Evolutionary conservation across 345 rosid species (phyloP).

Genomic region (Citrus hindsii): DNA sequence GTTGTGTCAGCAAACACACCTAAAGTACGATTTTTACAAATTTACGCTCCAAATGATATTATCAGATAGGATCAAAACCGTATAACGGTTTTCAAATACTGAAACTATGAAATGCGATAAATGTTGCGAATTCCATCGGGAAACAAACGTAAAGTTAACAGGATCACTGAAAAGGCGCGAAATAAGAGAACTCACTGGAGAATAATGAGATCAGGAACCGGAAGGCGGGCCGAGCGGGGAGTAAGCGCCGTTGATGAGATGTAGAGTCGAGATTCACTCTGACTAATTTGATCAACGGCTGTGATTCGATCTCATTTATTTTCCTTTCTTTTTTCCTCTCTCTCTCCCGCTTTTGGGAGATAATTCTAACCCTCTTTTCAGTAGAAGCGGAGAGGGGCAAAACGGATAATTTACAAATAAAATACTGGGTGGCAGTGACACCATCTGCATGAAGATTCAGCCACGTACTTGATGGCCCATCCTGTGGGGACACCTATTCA

Average conservation of each 20-base stretch:
- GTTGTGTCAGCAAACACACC: not conserved
- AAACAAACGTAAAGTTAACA: not conserved
- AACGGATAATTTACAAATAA: slow-evolving; percentile 1
- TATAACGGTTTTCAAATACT: not conserved
- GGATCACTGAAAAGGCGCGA: not conserved
- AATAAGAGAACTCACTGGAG: slow-evolving; percentile 18
- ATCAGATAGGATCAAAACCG: not conserved
- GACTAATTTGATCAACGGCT: not conserved
- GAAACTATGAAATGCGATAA: not conserved
- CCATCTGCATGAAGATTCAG: not conserved
- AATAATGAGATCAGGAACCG: slow-evolving; percentile 7
- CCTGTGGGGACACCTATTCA: not conserved
- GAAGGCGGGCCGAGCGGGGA: slow-evolving; percentile 21
- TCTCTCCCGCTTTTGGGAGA: not conserved
- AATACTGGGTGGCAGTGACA: not conserved
- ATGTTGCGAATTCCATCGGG: not conserved
- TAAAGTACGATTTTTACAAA: not conserved
- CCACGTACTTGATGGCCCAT: not conserved
- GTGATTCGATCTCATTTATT: not conserved
- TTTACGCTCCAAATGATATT: not conserved
- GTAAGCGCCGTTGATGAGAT: slow-evolving; percentile 18
- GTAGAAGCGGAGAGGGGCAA: slow-evolving; percentile 12
- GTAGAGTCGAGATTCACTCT: slow-evolving; percentile 1
- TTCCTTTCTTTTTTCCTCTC: not conserved
- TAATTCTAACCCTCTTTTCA: not conserved